These are phyloP conservation scores for Zopfia rhizophila DNA, from an alignment of 2,329 filamentous ascomycete species.

Conservation along the genomic window DNA sequence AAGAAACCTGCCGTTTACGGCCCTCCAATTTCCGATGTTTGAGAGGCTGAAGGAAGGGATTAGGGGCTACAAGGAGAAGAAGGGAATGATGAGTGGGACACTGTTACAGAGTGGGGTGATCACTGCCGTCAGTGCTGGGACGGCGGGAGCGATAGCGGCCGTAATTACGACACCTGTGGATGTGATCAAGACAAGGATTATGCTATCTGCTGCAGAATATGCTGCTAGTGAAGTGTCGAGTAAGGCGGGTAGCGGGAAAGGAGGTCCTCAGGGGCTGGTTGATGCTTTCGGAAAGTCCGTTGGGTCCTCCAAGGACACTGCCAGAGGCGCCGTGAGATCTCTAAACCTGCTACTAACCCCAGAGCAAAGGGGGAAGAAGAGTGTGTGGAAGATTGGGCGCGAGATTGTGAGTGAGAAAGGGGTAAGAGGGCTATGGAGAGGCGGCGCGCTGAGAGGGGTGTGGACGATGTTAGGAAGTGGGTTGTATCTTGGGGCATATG, in stretches of 20 bases:
- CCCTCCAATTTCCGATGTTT: conserved; percentile 88
- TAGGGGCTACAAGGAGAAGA: conserved; percentile 54
- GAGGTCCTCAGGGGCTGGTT: conserved; percentile 31
- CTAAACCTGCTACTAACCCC: conserved; percentile 36
- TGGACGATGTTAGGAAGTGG: conserved; percentile 89
- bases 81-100: conserved; percentile 48
- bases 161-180: conserved; percentile 89
- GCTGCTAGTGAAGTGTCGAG: too few relatives aligned
- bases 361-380: conserved; percentile 40
- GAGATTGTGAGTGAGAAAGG: conserved; percentile 75
- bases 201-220: conserved; percentile 67
- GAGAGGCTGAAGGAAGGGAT: conserved; percentile 73
- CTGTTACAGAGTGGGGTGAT: conserved; percentile 75
- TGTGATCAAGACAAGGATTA: conserved; percentile 89
- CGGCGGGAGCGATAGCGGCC: conserved; percentile 78
- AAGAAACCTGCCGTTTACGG: conserved; percentile 87
- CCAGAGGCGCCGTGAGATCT: conserved; percentile 44
- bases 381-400: conserved; percentile 68
- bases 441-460: conserved; percentile 74
- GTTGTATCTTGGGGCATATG: conserved; percentile 87
- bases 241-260: conserved; percentile 21
- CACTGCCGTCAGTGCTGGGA: conserved; percentile 77
- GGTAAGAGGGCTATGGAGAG: conserved; percentile 78
- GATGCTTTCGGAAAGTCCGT: conserved; percentile 56
- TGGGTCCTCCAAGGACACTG: conserved; percentile 38